Conservation (phyloP, 345 rosid genomes). For the Erysimum cheiranthoides region DNA sequence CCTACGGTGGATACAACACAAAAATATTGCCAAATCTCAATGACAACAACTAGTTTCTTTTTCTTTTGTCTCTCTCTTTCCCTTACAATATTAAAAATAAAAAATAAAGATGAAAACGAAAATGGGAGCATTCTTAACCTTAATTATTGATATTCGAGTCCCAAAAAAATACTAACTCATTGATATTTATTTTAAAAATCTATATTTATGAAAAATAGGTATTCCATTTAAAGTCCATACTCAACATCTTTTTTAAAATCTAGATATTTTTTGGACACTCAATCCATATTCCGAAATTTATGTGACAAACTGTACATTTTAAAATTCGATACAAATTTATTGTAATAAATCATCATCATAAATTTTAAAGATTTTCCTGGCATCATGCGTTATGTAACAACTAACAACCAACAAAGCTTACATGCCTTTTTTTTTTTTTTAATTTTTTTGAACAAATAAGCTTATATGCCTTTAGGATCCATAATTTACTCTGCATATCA, state of each 20-base stretch:
- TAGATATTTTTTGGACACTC: slow-evolving; percentile 29
- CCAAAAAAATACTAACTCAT: background rate
- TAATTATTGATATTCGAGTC: background rate
- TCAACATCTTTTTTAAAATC: background rate
- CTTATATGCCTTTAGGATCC: background rate
- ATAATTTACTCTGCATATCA: slow-evolving; percentile 23
- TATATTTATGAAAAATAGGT: background rate
- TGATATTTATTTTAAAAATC: background rate
- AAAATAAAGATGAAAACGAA: slow-evolving; percentile 2
- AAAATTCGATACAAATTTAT: background rate
- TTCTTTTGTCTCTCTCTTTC: slow-evolving; percentile 28
- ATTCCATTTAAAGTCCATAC: slow-evolving; percentile 26
- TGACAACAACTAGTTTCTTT: slow-evolving; percentile 38
- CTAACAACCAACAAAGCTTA: slow-evolving; percentile 24
- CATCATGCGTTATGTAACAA: slow-evolving; percentile 22
- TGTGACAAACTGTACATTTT: background rate
- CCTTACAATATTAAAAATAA: background rate
- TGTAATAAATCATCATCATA: slow-evolving; percentile 9
- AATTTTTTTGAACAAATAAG: too few species aligned
- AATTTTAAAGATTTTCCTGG: background rate
- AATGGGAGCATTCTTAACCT: slow-evolving; percentile 16
- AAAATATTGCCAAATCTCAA: slow-evolving; percentile 40
- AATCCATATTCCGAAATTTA: slow-evolving; percentile 19
- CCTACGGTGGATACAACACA: slow-evolving; percentile 24
- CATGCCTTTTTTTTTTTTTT: too few species aligned